A percentile compares a stretch with the other conserved stretches of the same genome.
These are phyloP conservation scores for Podaxis pistillaris DNA, from an alignment of 768 basidiomycete genomes.

Conservation along the genomic window DNA sequence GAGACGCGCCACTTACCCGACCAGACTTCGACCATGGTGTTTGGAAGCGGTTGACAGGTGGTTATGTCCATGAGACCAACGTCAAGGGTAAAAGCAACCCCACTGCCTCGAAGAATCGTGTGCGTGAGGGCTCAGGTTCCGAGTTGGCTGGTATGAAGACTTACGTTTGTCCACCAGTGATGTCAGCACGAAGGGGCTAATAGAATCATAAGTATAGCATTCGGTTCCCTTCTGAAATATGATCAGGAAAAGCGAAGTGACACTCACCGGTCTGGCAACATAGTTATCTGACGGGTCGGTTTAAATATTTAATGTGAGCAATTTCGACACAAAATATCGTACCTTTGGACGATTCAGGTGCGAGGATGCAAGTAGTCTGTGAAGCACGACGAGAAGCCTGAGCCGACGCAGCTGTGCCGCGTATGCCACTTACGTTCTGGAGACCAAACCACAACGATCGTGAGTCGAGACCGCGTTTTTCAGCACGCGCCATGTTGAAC, in stretches of 20 bases:
- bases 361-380: constrained; percentile 23
- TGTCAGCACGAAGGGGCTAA: constrained; percentile 24
- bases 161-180: constrained; percentile 28
- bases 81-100: constrained; percentile 35
- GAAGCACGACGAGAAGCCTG: neutral
- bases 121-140: neutral
- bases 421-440: constrained; percentile 18
- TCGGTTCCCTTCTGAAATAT: neutral
- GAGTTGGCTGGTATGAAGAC: neutral
- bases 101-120: constrained; percentile 21
- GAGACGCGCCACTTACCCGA: constrained; percentile 18
- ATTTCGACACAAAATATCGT: neutral
- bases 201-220: neutral
- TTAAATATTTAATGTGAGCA: neutral
- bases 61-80: constrained; percentile 36
- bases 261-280: neutral
- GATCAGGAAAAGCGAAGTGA: neutral
- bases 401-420: neutral
- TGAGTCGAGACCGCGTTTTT: constrained; percentile 20
- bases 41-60: constrained; percentile 37
- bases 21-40: constrained; percentile 40
- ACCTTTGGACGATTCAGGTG: constrained; percentile 21
- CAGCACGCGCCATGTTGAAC: constrained; percentile 18
- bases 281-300: constrained; percentile 3
- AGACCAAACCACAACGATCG: constrained; percentile 20